phyloP scores from a whole-genome alignment of 1,139 yeast species.

The Geotrichum aggregatum region DNA sequence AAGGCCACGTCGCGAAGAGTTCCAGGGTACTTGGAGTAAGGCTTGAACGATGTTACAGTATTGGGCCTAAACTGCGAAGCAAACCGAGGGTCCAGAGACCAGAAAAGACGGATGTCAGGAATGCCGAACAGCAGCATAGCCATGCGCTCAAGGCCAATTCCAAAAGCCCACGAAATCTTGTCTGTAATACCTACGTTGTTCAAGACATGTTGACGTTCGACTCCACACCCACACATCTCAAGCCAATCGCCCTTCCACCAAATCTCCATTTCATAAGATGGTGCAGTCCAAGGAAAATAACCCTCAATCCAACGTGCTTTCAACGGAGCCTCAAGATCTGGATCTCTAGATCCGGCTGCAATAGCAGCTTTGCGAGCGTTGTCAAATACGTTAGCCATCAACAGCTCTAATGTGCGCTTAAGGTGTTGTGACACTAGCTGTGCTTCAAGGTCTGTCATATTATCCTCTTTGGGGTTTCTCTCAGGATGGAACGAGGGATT shows the following conservation, averaged over 20 bases:
- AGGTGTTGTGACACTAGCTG: slow-evolving; percentile 69
- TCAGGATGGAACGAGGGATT: slow-evolving; percentile 50
- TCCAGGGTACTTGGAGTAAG: slow-evolving; percentile 90
- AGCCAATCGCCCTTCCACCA: slow-evolving; percentile 99
- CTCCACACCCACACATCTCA: slow-evolving; percentile 95
- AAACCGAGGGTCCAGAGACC: slow-evolving; percentile 84
- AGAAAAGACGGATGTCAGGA: slow-evolving; percentile 89
- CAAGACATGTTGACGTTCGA: slow-evolving; percentile 75
- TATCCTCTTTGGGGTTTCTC: slow-evolving; percentile 72
- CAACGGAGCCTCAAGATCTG: slow-evolving; percentile 67
- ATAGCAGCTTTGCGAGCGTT: slow-evolving; percentile 66
- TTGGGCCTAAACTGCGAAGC: slow-evolving; percentile 63
- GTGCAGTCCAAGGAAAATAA: slow-evolving; percentile 97
- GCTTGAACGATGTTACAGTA: slow-evolving; percentile 66
- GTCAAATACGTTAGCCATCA: slow-evolving; percentile 80
- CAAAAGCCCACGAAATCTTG: slow-evolving; percentile 94
- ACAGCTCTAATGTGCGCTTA: slow-evolving; percentile 76
- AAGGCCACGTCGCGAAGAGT: slow-evolving; percentile 84
- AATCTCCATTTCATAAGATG: slow-evolving; percentile 97
- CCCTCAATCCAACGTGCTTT: slow-evolving; percentile 94
- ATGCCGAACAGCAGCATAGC: slow-evolving; percentile 94
- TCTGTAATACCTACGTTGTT: slow-evolving; percentile 62
- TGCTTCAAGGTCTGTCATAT: slow-evolving; percentile 67
- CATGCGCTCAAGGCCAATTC: slow-evolving; percentile 89
- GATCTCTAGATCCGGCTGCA: slow-evolving; percentile 59